Base-by-base conservation (phyloP, 495 filamentous ascomycete species). In the Entonaema liquescens region DNA sequence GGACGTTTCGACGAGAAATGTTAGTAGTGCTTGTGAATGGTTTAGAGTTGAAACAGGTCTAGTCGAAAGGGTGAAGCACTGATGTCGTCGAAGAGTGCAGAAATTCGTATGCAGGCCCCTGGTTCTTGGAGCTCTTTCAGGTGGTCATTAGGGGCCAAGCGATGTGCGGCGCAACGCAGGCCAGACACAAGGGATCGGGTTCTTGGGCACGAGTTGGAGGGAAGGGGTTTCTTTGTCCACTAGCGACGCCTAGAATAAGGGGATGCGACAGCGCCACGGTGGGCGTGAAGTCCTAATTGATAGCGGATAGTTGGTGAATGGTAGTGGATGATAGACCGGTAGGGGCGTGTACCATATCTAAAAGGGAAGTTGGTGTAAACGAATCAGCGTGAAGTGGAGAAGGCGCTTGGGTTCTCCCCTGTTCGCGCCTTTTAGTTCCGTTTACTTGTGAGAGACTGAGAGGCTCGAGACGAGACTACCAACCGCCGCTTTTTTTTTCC, bases 1-100 rank as follows among this genome's bases (percentile, higher is more conserved):
- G n/a, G 40, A 52, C 17, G 70, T 73, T 73, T 73, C 61, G 44
- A 73, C 53, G n/a, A 29, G 40, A 33, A 31, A 53, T 55, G 29
- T 19, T 31, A 26, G 64, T 47, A 12, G 23, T 53, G 12, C 49
- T 68, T 25, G 59, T 68, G 35, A 60, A 68, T 62, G 49, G 47
- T 49, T 67, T 38, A 17, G 35, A 62, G 70, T 73, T 68, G 70
- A 73, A 73, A 73, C 70, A 73, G 35, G 65, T 54, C 52, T 62
- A 35, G 29, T 56, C 53, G n/a, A 56, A 56, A 73, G 60, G 70
- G 65, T 73, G 70, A 68, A 62, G 70, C 65, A 73, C 65, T 65
- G 70, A 73, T 68, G 70, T 73, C 65, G 65, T 73, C 44, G 65
- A 73, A 65, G 23, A 28, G 50, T 62, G 65, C 52, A 73, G 70